phyloP scores from a whole-genome alignment of 2,329 filamentous ascomycete species.

The Sporothrix inflata region DNA sequence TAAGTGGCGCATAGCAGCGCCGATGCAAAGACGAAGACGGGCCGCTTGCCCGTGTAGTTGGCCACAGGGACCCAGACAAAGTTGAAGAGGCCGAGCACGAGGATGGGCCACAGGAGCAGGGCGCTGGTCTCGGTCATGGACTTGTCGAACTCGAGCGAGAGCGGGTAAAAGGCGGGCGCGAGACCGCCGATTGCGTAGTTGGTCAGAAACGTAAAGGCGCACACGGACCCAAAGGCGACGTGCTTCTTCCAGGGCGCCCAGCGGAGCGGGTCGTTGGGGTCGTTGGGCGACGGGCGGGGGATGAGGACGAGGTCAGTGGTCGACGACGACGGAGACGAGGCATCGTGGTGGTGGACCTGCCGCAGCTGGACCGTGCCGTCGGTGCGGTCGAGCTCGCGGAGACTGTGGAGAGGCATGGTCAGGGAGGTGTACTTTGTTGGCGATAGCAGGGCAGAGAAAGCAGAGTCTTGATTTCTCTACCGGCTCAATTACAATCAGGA shows the following conservation, averaged over 20 bases:
- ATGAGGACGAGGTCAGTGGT: constrained; percentile 43
- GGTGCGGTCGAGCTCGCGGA: constrained; percentile 39
- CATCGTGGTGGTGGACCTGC: constrained; percentile 15
- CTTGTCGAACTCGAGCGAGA: constrained; percentile 49
- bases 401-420: constrained; percentile 35
- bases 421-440: background rate
- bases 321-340: background rate
- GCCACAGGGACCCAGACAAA: constrained; percentile 55
- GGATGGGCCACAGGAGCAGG: constrained; percentile 49
- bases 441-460: too few species aligned
- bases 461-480: too few species aligned
- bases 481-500: too few species aligned
- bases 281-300: constrained; percentile 47
- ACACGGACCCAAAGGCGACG: constrained; percentile 46
- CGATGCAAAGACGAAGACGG: constrained; percentile 49
- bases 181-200: constrained; percentile 52
- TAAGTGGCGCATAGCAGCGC: constrained; percentile 45
- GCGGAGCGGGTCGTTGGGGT: constrained; percentile 53
- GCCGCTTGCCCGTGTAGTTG: constrained; percentile 51
- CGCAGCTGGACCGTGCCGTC: constrained; percentile 54
- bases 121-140: constrained; percentile 47
- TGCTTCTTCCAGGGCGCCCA: constrained; percentile 53
- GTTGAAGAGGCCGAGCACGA: constrained; percentile 51
- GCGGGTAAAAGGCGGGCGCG: constrained; percentile 49
- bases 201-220: constrained; percentile 51